Base-by-base conservation (phyloP, 352 stramenopile genomes). In the Globisporangium paroecandrum region DNA sequence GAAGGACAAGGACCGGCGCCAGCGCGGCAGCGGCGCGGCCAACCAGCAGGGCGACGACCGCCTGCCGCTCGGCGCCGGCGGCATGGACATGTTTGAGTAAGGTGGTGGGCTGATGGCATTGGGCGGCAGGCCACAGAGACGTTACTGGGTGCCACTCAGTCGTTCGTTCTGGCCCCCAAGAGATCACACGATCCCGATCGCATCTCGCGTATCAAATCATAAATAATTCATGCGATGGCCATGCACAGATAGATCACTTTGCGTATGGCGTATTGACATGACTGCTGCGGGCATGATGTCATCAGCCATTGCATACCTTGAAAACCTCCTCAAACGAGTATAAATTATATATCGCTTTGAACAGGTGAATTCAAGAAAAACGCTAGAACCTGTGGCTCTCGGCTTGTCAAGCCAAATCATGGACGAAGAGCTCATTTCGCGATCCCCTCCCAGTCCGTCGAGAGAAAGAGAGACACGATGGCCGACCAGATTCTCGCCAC, bases 1-100 rank as follows among this genome's bases (percentile, higher is more conserved):
- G 62, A 91, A 94, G 58, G 86, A 94, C 49, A 91, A 91, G 64
- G 86, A 94, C 34, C 83, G 85, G 12, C 85, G 83, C 46, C 77
- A 77, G 63, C 81, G 75, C 43, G 58, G 81, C 22, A 55, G 82
- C 20, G 72, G 73, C 55, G 73, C 78, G 66, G 71, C 78, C 64
- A 82, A 82, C 66, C 73, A 81, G 55, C 76, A 79, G 68, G 69
- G 72, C 41, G 82, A 86, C 47, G 80, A 87, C 32, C 77, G 71
- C 58, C 62, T 64, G 24, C 70, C 65, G 29, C 79, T 69, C 27
- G 75, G 69, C 29, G 73, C 70, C 22, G 73, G 65, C 29, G 81
- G 77, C 47, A 86, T 89, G 78, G 81, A 87, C 62, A 86, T 76
- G 18, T 79, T 83, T 65, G 80, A 89, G 62, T 88, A 72, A 71